phyloP scores from a whole-genome alignment of 306 rosid species.

The Cucurbita maxima region DNA sequence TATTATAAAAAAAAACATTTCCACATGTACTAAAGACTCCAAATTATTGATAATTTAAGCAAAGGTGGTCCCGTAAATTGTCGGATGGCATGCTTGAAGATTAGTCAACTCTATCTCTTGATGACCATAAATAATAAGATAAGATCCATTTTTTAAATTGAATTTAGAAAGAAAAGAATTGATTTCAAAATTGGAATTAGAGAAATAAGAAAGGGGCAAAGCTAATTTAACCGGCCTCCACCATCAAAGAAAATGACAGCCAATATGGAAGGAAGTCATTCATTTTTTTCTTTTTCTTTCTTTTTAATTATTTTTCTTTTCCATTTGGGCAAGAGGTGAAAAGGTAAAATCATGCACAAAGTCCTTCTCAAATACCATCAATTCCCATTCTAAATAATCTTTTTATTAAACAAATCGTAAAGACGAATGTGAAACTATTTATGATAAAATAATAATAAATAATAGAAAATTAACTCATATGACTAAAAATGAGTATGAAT shows the following conservation, averaged over 20 bases:
- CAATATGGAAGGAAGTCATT: not conserved
- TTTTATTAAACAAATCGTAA: not conserved
- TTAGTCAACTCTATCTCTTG: not conserved
- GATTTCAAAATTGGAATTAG: not conserved
- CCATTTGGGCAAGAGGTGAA: not conserved
- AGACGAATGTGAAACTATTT: not conserved
- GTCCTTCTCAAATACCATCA: not conserved
- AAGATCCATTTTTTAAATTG: not conserved
- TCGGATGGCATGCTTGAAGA: not conserved
- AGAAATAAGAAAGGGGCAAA: not conserved
- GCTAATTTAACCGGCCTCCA: not conserved
- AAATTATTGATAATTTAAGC: not conserved
- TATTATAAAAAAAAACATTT: not conserved
- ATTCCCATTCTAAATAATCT: not conserved
- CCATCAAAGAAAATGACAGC: not conserved
- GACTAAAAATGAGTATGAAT: too few relatives aligned
- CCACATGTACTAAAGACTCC: too few relatives aligned
- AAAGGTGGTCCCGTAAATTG: not conserved
- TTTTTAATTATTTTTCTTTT: not conserved
- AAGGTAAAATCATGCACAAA: not conserved
- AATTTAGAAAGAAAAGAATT: too few relatives aligned
- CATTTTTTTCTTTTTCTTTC: not conserved
- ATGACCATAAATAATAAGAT: not conserved
- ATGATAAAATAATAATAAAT: too few relatives aligned
- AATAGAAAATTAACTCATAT: too few relatives aligned